A percentile compares a stretch with the other conserved stretches of the same genome.
phyloP scores from a whole-genome alignment of 306 rosid genomes.

The Neltuma alba region DNA sequence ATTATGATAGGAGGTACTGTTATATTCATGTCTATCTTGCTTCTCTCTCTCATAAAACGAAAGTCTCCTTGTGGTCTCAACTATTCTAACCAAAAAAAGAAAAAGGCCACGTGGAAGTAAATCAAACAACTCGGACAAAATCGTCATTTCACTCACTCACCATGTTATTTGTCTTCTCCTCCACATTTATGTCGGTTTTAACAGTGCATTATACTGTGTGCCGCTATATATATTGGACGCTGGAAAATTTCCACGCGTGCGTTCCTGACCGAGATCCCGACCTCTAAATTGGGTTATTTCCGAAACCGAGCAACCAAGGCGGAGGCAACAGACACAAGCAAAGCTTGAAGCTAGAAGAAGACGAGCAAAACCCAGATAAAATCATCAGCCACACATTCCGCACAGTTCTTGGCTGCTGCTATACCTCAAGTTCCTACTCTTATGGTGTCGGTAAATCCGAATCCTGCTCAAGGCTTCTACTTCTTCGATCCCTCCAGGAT shows the following conservation, averaged over 20 bases:
- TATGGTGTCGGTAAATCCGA: conserved; percentile 76
- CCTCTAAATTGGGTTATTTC: background rate
- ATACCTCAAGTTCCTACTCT: background rate
- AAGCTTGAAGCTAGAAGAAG: background rate
- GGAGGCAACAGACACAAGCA: background rate
- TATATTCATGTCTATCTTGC: too few relatives aligned
- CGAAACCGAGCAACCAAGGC: background rate
- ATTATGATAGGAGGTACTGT: too few relatives aligned
- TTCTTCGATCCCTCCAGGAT: conserved; percentile 64
- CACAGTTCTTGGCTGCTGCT: background rate
- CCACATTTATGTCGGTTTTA: too few relatives aligned
- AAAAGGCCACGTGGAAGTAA: background rate
- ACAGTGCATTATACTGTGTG: too few relatives aligned
- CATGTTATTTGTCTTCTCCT: too few relatives aligned
- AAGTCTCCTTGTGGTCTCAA: too few relatives aligned
- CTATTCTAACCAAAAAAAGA: too few relatives aligned
- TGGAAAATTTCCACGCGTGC: too few relatives aligned
- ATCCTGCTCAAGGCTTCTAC: conserved; percentile 64
- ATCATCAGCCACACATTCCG: background rate
- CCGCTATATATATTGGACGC: background rate
- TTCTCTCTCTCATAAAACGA: too few relatives aligned
- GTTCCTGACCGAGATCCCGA: too few relatives aligned
- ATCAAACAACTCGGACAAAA: background rate
- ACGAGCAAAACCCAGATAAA: background rate
- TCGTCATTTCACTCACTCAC: background rate